Conservation (phyloP, 768 basidiomycete genomes). For the Psilocybe cubensis region DNA sequence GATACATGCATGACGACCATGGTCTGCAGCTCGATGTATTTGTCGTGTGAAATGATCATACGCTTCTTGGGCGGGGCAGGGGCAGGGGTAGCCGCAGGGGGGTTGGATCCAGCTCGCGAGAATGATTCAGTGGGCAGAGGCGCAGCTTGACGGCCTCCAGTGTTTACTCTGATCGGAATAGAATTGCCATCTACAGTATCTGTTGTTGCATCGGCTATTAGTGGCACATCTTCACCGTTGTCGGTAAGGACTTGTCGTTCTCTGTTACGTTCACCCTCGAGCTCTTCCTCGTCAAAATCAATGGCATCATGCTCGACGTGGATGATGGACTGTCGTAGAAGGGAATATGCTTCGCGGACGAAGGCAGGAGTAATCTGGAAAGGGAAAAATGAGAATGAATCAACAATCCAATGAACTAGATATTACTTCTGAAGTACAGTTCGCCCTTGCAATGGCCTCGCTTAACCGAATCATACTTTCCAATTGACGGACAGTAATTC, state of each 20-base stretch:
- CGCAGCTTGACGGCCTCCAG: conserved; percentile 30
- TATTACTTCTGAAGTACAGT: conserved; percentile 89
- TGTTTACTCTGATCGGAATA: conserved; percentile 35
- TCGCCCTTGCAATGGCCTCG: conserved; percentile 96
- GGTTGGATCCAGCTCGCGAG: conserved; percentile 41
- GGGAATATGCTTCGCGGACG: conserved; percentile 93
- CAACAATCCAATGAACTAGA: background rate
- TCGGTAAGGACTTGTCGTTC: conserved; percentile 33
- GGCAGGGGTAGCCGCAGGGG: conserved; percentile 35
- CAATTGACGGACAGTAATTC: conserved; percentile 96
- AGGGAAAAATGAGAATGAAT: background rate
- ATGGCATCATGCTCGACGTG: conserved; percentile 99
- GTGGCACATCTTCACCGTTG: conserved; percentile 57
- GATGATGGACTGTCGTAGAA: conserved; percentile 96
- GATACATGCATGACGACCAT: conserved; percentile 84
- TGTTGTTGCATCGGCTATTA: conserved; percentile 57
- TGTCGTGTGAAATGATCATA: conserved; percentile 95
- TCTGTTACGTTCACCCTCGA: conserved; percentile 54
- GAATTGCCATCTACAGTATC: conserved; percentile 57
- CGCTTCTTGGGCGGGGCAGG: conserved; percentile 64
- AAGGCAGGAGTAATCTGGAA: conserved; percentile 87
- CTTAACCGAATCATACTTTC: conserved; percentile 98
- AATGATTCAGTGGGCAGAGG: conserved; percentile 34
- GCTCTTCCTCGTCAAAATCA: conserved; percentile 93
- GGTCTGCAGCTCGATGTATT: conserved; percentile 89